Percentiles rank a stretch among this genome's conserved stretches.
Evolutionary conservation across 139 green algal species (phyloP).

Genomic region (Tetradesmus lagerheimii): DNA sequence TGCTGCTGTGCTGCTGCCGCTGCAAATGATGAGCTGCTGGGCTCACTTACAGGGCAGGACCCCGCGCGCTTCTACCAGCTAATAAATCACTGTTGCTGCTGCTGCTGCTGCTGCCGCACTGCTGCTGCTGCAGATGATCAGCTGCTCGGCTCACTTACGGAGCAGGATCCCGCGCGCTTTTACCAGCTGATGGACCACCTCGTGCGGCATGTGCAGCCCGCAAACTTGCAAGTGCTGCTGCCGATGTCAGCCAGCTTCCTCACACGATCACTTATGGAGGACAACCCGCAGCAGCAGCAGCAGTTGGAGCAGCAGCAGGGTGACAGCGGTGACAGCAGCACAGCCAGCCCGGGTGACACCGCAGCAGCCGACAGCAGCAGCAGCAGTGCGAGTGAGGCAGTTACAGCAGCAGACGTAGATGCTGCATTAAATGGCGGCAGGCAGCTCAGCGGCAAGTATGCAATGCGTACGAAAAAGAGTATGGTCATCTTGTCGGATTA

Average conservation of each 20-base stretch:
- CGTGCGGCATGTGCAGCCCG: constrained; percentile 21
- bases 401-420: neutral
- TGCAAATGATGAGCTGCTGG: neutral
- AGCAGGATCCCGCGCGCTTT: constrained; percentile 6
- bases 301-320: constrained; percentile 19
- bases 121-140: constrained; percentile 34
- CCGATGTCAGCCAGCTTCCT: constrained; percentile 33
- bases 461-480: neutral
- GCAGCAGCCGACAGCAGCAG: neutral
- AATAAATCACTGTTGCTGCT: neutral
- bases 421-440: neutral
- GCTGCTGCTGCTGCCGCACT: constrained; percentile 10
- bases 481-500: constrained; percentile 14
- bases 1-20: neutral
- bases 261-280: neutral
- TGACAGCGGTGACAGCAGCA: neutral
- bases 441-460: neutral
- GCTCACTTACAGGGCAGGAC: too few relatives aligned
- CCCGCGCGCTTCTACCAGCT: too few relatives aligned
- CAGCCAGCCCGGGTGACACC: neutral
- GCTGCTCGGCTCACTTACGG: constrained; percentile 16
- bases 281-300: neutral
- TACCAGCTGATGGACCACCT: constrained; percentile 37
- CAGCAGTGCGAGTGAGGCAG: neutral
- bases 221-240: constrained; percentile 35